Evolutionary conservation across 1,139 yeast species (phyloP).

Genomic region (Candida sp.): DNA sequence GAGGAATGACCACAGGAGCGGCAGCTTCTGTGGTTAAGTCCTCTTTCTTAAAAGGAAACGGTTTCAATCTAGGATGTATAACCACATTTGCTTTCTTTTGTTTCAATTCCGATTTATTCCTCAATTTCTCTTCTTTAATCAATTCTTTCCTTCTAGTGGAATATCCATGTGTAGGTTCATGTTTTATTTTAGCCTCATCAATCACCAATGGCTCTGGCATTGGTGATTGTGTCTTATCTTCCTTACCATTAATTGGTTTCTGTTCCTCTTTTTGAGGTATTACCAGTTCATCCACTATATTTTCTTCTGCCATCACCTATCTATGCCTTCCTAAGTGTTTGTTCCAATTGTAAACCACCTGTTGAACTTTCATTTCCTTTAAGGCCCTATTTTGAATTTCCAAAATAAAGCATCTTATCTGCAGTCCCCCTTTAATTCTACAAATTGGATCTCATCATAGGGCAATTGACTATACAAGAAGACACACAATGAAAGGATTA

Average conservation of each 20-base stretch:
- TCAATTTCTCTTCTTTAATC: constrained; percentile 13
- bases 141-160: constrained; percentile 24
- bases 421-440: no score
- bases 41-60: constrained; percentile 35
- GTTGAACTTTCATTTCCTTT: no score
- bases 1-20: constrained; percentile 7
- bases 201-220: neutral
- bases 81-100: constrained; percentile 28
- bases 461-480: neutral
- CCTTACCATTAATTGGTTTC: no score
- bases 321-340: no score
- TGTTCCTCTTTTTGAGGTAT: no score
- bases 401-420: no score
- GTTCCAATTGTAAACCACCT: no score
- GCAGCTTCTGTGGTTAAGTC: constrained; percentile 19
- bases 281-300: no score
- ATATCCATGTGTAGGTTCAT: constrained; percentile 13
- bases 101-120: constrained; percentile 16
- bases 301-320: no score
- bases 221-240: no score
- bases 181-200: neutral
- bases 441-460: neutral
- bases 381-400: no score
- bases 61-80: constrained; percentile 44
- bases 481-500: neutral